These are phyloP conservation scores for Dunaliella primolecta DNA, from an alignment of 139 green algal species.

Conservation along the genomic window DNA sequence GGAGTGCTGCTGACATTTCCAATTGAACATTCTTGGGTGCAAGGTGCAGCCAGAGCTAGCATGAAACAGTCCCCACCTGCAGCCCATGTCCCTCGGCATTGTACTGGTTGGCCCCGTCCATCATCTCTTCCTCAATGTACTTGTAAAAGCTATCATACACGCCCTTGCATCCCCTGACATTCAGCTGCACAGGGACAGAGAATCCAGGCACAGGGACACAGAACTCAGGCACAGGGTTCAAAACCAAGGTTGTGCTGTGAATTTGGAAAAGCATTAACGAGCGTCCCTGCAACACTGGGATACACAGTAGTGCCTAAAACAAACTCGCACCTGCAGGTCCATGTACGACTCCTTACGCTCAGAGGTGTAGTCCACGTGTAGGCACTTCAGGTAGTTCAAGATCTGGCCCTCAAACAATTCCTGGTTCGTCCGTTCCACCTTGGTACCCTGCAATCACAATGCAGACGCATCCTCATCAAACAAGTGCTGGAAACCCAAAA, in stretches of 20 bases:
- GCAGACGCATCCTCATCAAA: not conserved
- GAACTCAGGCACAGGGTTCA: too few relatives aligned
- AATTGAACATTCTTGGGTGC: not conserved
- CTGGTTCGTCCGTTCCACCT: slow-evolving; percentile 87
- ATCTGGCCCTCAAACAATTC: slow-evolving; percentile 93
- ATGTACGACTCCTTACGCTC: slow-evolving; percentile 83
- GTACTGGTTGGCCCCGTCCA: slow-evolving; percentile 94
- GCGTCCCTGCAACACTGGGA: too few relatives aligned
- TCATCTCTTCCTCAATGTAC: slow-evolving; percentile 65
- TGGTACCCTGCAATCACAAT: slow-evolving; percentile 71
- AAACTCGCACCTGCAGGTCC: slow-evolving; percentile 70
- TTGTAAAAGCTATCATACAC: slow-evolving; percentile 79
- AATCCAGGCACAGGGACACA: too few relatives aligned
- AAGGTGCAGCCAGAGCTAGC: not conserved
- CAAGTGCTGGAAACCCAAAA: too few relatives aligned
- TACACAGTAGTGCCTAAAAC: too few relatives aligned
- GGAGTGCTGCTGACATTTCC: not conserved
- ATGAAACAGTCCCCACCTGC: too few relatives aligned
- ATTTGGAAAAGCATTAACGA: too few relatives aligned
- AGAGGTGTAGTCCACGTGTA: slow-evolving; percentile 91
- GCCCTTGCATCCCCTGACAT: slow-evolving; percentile 88
- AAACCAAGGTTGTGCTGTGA: too few relatives aligned
- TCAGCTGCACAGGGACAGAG: slow-evolving; percentile 55
- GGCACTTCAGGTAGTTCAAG: slow-evolving; percentile 89
- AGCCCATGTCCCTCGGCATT: slow-evolving; percentile 86